phyloP scores from a whole-genome alignment of 352 stramenopile genomes.

The Globisporangium okanoganense region DNA sequence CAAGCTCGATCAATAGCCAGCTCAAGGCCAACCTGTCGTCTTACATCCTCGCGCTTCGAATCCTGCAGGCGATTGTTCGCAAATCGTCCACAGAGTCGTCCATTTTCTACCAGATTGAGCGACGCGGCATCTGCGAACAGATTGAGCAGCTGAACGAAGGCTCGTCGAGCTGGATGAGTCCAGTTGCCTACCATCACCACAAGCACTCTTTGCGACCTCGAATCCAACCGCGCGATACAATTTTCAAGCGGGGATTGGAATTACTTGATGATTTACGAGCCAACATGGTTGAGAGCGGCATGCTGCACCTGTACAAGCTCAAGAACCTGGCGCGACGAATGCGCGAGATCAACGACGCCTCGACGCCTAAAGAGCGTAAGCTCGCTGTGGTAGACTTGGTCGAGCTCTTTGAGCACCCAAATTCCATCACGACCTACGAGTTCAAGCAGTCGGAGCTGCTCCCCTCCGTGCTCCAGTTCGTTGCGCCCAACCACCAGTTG shows the following conservation, averaged over 20 bases:
- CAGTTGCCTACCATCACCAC: constrained; percentile 11
- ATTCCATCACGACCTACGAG: constrained; percentile 79
- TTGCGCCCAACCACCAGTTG: constrained; percentile 31
- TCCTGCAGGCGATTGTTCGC: constrained; percentile 63
- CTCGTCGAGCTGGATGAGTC: constrained; percentile 30
- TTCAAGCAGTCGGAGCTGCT: constrained; percentile 82
- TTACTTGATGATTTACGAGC: constrained; percentile 52
- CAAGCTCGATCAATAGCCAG: constrained; percentile 2
- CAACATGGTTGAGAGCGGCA: constrained; percentile 73
- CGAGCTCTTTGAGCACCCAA: constrained; percentile 70
- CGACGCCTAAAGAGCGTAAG: constrained; percentile 31
- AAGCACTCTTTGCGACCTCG: constrained; percentile 11
- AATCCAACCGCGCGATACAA: constrained; percentile 25
- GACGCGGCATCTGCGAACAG: constrained; percentile 72
- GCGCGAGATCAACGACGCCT: constrained; percentile 29
- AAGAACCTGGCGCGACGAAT: constrained; percentile 67
- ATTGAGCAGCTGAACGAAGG: constrained; percentile 54
- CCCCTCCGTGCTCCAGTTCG: constrained; percentile 50
- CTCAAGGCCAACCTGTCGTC: constrained; percentile 44
- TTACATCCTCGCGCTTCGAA: constrained; percentile 69
- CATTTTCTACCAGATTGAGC: constrained; percentile 81
- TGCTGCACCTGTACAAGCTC: constrained; percentile 72
- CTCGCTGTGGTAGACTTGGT: constrained; percentile 65
- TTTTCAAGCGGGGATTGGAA: constrained; percentile 49
- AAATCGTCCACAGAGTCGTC: constrained; percentile 55